These are phyloP conservation scores for Tetrapisispora namnaoensis DNA, from an alignment of 805 yeast species.

Conservation along the genomic window DNA sequence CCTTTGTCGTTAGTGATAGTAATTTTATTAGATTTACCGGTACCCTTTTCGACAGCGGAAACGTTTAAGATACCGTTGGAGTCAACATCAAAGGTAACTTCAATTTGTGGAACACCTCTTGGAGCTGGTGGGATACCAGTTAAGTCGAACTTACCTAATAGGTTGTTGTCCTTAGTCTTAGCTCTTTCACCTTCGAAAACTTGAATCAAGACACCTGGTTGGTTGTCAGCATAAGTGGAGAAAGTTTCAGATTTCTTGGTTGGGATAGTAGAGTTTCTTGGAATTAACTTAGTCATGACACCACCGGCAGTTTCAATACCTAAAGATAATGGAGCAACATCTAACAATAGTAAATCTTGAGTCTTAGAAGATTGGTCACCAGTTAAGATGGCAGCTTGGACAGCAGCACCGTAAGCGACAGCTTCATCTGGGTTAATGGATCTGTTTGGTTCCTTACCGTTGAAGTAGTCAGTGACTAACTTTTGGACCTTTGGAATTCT, in stretches of 20 bases:
- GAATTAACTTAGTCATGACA: slow-evolving; percentile 97
- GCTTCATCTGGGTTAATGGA: slow-evolving; percentile 99
- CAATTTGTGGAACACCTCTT: slow-evolving; percentile 98
- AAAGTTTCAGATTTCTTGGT: slow-evolving; percentile 96
- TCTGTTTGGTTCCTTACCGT: slow-evolving; percentile 97
- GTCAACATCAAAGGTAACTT: slow-evolving; percentile 93
- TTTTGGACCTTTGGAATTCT: slow-evolving; percentile 88
- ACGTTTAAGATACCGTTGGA: slow-evolving; percentile 97
- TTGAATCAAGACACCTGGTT: slow-evolving; percentile 98
- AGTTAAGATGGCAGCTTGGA: slow-evolving; percentile 93
- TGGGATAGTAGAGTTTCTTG: slow-evolving; percentile 98
- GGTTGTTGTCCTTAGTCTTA: slow-evolving; percentile 91
- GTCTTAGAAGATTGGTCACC: slow-evolving; percentile 98
- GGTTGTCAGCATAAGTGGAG: slow-evolving; percentile 98
- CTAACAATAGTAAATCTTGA: slow-evolving; percentile 90
- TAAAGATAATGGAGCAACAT: slow-evolving; percentile 96
- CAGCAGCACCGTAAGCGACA: slow-evolving; percentile 99
- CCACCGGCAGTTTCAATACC: slow-evolving; percentile 99
- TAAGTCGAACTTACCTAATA: slow-evolving; percentile 94
- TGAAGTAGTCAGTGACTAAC: slow-evolving; percentile 93
- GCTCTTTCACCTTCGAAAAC: slow-evolving; percentile 99
- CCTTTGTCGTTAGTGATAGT: slow-evolving; percentile 98
- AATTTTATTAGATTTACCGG: slow-evolving; percentile 94
- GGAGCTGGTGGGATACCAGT: slow-evolving; percentile 98
- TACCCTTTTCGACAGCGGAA: slow-evolving; percentile 96